Evolutionary conservation across 2,329 filamentous ascomycete genomes (phyloP).

Genomic region (Lecanoromycetidae sp.): DNA sequence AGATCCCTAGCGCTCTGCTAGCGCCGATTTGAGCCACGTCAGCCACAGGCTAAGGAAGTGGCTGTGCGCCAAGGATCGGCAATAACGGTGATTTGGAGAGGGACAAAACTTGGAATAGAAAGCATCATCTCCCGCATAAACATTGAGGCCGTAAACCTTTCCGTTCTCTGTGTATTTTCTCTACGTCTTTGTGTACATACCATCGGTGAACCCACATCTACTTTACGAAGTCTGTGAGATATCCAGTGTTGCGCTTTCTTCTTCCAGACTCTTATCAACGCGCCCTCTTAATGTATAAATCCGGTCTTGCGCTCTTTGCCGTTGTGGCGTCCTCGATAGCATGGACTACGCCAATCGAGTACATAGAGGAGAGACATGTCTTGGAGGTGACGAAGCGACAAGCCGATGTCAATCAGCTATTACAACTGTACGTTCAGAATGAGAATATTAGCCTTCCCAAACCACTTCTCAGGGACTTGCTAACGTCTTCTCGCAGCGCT

Average conservation of each 20-base stretch:
- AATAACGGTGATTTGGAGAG: background rate
- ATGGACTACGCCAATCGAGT: conserved; percentile 4
- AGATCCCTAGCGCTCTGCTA: background rate
- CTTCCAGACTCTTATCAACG: background rate
- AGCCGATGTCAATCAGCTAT: conserved; percentile 14
- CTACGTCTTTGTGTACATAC: background rate
- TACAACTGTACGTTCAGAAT: conserved; percentile 11
- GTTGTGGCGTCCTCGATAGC: conserved; percentile 1
- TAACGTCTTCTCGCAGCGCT: conserved; percentile 8
- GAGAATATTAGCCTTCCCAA: background rate
- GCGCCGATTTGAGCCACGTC: background rate
- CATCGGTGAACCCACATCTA: background rate
- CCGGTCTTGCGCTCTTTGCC: background rate
- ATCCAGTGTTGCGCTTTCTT: background rate
- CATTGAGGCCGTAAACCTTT: background rate
- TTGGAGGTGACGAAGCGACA: conserved; percentile 14
- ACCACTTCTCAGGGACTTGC: background rate
- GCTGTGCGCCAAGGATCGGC: conserved; percentile 8
- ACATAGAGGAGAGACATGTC: conserved; percentile 15
- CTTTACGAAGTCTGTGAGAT: background rate
- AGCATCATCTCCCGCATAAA: conserved; percentile 5
- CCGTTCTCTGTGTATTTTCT: background rate
- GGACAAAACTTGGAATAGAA: conserved; percentile 4
- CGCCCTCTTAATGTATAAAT: background rate
- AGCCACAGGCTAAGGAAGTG: conserved; percentile 2